A percentile compares a stretch with the other conserved stretches of the same genome.
Evolutionary conservation across 2,329 filamentous ascomycete genomes (phyloP).

Genomic region (Rutstroemia sp.): DNA sequence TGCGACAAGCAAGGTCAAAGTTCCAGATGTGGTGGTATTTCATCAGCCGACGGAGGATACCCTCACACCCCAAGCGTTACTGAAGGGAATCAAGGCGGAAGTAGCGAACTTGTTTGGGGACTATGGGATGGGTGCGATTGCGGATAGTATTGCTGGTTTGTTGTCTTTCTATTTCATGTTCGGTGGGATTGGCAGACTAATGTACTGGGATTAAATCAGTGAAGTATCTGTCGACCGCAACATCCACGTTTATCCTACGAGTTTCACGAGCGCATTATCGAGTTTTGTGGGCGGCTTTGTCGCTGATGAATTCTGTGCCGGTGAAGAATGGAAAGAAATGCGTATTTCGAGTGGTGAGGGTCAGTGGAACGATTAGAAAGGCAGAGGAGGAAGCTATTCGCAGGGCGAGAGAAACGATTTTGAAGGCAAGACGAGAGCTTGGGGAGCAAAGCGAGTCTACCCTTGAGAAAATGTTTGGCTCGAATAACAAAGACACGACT

Average conservation of each 20-base stretch:
- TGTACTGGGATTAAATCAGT: constrained; percentile 42
- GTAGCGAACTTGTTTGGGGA: constrained; percentile 76
- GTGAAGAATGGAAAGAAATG: constrained; percentile 54
- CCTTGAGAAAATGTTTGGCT: constrained; percentile 35
- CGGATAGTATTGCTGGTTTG: constrained; percentile 60
- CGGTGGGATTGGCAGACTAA: background rate
- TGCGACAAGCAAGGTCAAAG: constrained; percentile 27
- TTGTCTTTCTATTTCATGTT: background rate
- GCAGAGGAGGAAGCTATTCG: constrained; percentile 84
- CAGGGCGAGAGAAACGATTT: constrained; percentile 63
- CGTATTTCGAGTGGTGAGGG: constrained; percentile 75
- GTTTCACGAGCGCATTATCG: constrained; percentile 77
- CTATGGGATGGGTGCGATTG: constrained; percentile 71
- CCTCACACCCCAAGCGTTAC: constrained; percentile 57
- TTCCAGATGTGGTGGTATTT: constrained; percentile 60
- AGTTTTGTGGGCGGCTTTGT: constrained; percentile 83
- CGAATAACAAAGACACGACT: constrained; percentile 15
- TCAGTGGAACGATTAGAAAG: constrained; percentile 90
- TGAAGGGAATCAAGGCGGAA: constrained; percentile 62
- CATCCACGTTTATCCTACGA: constrained; percentile 85
- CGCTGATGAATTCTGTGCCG: constrained; percentile 65
- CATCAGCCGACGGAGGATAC: constrained; percentile 70
- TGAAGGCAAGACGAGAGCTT: constrained; percentile 51
- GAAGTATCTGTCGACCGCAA: constrained; percentile 88
- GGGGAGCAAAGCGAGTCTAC: constrained; percentile 32